These are phyloP conservation scores for Nemophila menziesii DNA, from an alignment of 257 asterid genomes.

Conservation along the genomic window DNA sequence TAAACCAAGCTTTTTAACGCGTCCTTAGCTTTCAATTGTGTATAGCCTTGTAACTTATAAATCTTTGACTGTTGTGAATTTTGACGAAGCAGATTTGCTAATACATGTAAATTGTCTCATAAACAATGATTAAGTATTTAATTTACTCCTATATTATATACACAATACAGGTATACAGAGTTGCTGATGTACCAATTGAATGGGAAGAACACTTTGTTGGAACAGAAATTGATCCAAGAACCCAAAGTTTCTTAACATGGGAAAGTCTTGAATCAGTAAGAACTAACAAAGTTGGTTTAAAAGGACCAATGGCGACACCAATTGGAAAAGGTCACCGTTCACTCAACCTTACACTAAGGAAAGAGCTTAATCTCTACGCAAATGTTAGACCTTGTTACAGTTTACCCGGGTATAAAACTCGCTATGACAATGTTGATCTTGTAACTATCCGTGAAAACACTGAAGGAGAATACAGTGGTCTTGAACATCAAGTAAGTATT, in stretches of 20 bases:
- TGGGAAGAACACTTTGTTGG: constrained; percentile 95
- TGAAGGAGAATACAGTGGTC: constrained; percentile 47
- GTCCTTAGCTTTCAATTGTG: no score
- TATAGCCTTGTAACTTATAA: no score
- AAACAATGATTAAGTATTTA: no score
- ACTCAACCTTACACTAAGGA: constrained; percentile 85
- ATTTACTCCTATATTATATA: constrained; percentile 4
- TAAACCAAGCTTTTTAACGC: no score
- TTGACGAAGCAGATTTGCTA: neutral
- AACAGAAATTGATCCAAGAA: constrained; percentile 68
- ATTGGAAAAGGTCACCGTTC: constrained; percentile 94
- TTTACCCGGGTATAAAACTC: constrained; percentile 84
- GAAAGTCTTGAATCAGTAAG: constrained; percentile 90
- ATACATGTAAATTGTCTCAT: neutral
- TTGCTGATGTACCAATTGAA: constrained; percentile 75
- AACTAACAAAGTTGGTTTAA: constrained; percentile 66
- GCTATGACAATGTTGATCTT: constrained; percentile 79
- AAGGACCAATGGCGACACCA: constrained; percentile 98
- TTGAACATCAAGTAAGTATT: constrained; percentile 34
- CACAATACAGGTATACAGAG: constrained; percentile 61
- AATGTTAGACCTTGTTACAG: constrained; percentile 92
- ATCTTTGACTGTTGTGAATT: neutral
- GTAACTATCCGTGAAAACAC: constrained; percentile 51
- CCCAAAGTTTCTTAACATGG: constrained; percentile 88
- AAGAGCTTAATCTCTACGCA: constrained; percentile 86